A percentile compares a stretch with the other conserved stretches of the same genome.
Conservation (phyloP, 2,329 filamentous ascomycete genomes). For the Incumbomyces lentus region DNA sequence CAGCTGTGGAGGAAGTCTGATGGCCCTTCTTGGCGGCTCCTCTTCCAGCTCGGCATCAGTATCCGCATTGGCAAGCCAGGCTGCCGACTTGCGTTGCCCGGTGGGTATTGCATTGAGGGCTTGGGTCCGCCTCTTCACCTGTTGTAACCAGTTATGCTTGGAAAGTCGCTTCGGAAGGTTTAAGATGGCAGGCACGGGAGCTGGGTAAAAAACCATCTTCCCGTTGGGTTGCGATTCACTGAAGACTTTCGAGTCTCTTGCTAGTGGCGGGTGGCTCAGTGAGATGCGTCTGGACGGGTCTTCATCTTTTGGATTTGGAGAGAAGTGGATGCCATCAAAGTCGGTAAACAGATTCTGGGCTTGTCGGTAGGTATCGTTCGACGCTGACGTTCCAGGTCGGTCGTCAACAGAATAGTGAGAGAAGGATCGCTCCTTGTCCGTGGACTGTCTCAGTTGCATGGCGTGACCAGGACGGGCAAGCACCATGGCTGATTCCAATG, state of each 20-base stretch:
- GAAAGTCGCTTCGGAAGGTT: constrained; percentile 85
- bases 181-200: constrained; percentile 84
- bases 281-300: constrained; percentile 26
- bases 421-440: constrained; percentile 2
- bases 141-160: constrained; percentile 52
- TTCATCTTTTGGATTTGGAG: constrained; percentile 13
- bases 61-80: constrained; percentile 30
- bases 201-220: constrained; percentile 89
- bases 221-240: constrained; percentile 48
- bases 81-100: constrained; percentile 43
- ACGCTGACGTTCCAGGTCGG: constrained; percentile 31
- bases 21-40: constrained; percentile 23
- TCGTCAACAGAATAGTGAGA: constrained; percentile 10
- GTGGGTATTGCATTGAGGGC: constrained; percentile 54
- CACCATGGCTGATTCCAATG: constrained; percentile 17
- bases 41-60: constrained; percentile 9
- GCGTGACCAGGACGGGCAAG: constrained; percentile 15
- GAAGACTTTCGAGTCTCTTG: constrained; percentile 29
- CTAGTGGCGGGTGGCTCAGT: constrained; percentile 31
- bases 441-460: constrained; percentile 9
- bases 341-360: constrained; percentile 34
- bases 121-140: constrained; percentile 64
- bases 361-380: constrained; percentile 38
- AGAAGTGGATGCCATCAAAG: constrained; percentile 41
- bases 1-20: constrained; percentile 66